phyloP scores from a whole-genome alignment of 495 filamentous ascomycete species.

The Penicillium bialowiezense region DNA sequence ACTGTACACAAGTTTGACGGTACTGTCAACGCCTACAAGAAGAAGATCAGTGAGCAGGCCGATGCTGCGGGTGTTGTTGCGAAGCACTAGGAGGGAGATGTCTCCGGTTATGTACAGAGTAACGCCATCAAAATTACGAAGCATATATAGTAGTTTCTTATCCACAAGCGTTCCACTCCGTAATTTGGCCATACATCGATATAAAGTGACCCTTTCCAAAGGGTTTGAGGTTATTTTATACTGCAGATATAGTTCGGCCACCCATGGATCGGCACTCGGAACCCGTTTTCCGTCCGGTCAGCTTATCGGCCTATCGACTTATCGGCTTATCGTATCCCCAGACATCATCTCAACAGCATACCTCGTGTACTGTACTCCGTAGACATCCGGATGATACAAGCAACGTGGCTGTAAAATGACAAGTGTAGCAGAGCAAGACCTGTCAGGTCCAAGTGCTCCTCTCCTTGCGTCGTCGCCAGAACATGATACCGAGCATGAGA shows the following conservation, averaged over 20 bases:
- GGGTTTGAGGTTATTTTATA: too few relatives aligned
- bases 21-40: constrained; percentile 97
- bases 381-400: constrained; percentile 10
- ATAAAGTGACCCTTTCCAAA: too few relatives aligned
- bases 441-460: constrained; percentile 24
- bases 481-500: constrained; percentile 11
- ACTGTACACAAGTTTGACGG: constrained; percentile 96
- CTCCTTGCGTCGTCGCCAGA: constrained; percentile 23
- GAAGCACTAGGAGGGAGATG: constrained; percentile 30
- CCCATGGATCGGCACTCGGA: not conserved
- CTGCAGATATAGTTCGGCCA: not conserved
- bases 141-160: not conserved
- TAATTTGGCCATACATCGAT: too few relatives aligned
- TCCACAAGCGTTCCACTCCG: too few relatives aligned
- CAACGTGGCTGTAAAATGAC: constrained; percentile 23
- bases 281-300: not conserved
- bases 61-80: constrained; percentile 75
- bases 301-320: constrained; percentile 18
- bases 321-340: constrained; percentile 18
- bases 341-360: constrained; percentile 4
- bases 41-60: constrained; percentile 86
- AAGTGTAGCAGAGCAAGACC: constrained; percentile 21
- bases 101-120: constrained; percentile 2
- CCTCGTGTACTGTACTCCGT: not conserved
- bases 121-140: constrained; percentile 4